Evolutionary conservation across 2,329 filamentous ascomycete genomes (phyloP).

Genomic region (Paraconiothyrium brasiliense): DNA sequence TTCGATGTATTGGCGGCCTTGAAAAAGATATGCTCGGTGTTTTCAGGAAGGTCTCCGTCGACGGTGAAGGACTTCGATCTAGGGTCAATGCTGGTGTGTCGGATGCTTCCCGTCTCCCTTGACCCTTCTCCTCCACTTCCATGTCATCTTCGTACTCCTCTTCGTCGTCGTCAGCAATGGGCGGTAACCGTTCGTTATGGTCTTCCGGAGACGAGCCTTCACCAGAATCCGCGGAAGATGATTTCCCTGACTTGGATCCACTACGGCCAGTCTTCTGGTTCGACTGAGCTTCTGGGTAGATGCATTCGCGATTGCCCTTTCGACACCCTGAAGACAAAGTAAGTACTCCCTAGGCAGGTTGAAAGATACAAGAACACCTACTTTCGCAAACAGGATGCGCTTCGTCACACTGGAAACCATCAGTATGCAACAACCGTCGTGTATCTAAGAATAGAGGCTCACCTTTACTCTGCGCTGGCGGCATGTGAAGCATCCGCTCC

Average conservation of each 20-base stretch:
- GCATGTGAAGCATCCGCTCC: conserved; percentile 95
- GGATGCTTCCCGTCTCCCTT: conserved; percentile 46
- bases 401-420: conserved; percentile 80
- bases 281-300: conserved; percentile 79
- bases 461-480: conserved; percentile 85
- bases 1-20: conserved; percentile 45
- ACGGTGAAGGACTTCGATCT: conserved; percentile 63
- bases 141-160: conserved; percentile 50
- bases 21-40: conserved; percentile 31
- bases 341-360: conserved; percentile 21
- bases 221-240: conserved; percentile 55
- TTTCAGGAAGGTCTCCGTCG: conserved; percentile 57
- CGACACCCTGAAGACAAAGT: conserved; percentile 71
- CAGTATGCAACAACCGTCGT: conserved; percentile 21
- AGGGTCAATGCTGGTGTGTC: conserved; percentile 51
- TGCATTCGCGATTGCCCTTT: conserved; percentile 90
- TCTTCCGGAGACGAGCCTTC: conserved; percentile 64
- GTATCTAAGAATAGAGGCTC: conserved; percentile 19
- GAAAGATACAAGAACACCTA: conserved; percentile 49
- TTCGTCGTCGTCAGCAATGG: conserved; percentile 59
- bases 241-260: conserved; percentile 54
- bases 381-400: conserved; percentile 83
- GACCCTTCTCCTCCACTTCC: conserved; percentile 36
- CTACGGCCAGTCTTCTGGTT: conserved; percentile 60
- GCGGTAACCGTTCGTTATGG: conserved; percentile 52